These are phyloP conservation scores for Leccinellum rugosiceps DNA, from an alignment of 768 basidiomycete genomes.

Conservation along the genomic window DNA sequence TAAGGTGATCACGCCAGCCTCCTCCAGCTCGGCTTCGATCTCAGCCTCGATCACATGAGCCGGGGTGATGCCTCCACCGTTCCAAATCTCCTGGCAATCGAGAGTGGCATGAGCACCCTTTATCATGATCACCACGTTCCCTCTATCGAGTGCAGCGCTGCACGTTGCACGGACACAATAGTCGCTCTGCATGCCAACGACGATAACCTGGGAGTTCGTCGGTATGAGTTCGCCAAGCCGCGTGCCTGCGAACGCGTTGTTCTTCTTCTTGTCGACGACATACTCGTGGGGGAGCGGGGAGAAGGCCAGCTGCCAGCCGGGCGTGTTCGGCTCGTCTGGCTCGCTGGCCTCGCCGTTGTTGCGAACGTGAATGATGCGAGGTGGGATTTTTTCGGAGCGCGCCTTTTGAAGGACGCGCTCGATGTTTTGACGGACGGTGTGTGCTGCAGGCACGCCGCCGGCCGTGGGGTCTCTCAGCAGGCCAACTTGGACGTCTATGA, in stretches of 20 bases:
- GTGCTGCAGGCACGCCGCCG: conserved; percentile 53
- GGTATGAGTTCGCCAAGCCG: conserved; percentile 47
- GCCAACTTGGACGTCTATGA: conserved; percentile 55
- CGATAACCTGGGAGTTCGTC: conserved; percentile 55
- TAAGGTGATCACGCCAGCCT: conserved; percentile 60
- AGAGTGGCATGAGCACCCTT: conserved; percentile 65
- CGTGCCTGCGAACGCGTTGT: conserved; percentile 68
- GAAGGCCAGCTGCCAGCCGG: conserved; percentile 63
- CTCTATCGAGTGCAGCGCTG: conserved; percentile 55
- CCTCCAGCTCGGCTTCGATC: conserved; percentile 65
- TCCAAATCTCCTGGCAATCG: conserved; percentile 60
- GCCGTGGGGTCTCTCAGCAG: conserved; percentile 46
- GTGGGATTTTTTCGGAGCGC: conserved; percentile 44
- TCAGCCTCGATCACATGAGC: conserved; percentile 53
- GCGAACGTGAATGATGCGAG: conserved; percentile 64
- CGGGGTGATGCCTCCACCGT: conserved; percentile 52
- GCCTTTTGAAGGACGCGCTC: conserved; percentile 46
- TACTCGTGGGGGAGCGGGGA: conserved; percentile 47
- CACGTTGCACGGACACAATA: conserved; percentile 59
- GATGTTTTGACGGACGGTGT: conserved; percentile 46
- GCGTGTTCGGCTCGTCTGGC: conserved; percentile 51
- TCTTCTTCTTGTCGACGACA: conserved; percentile 64
- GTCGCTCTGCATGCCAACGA: conserved; percentile 68
- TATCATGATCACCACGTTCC: conserved; percentile 65
- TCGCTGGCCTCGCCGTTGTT: conserved; percentile 62